Conservation (phyloP, 2,329 filamentous ascomycete species). For the Thielaviopsis euricoi region DNA sequence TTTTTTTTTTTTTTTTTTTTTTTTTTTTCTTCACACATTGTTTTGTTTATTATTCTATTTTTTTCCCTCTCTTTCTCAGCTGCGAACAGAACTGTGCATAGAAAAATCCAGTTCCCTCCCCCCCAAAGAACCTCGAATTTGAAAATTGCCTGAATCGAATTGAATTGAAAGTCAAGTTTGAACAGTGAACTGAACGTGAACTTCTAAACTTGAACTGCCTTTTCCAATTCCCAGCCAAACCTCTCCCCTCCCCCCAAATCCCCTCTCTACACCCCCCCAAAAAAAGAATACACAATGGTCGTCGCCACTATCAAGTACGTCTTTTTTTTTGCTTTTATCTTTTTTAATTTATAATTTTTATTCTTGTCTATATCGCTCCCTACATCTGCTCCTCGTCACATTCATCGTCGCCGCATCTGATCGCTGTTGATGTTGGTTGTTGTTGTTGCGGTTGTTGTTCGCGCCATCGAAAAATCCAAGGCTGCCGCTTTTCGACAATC, state of each 20-base stretch:
- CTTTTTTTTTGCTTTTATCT: conserved; percentile 1
- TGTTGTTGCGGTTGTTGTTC: not conserved
- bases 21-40: no score
- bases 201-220: not conserved
- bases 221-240: not conserved
- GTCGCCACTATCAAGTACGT: conserved; percentile 50
- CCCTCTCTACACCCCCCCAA: not conserved
- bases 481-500: not conserved
- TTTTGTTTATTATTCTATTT: not conserved
- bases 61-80: not conserved
- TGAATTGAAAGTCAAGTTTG: not conserved
- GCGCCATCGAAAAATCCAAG: not conserved
- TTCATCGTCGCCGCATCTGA: not conserved
- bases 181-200: not conserved
- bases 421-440: not conserved
- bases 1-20: not conserved
- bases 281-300: conserved; percentile 30
- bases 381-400: not conserved
- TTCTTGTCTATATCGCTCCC: not conserved
- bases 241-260: not conserved
- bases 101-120: no score
- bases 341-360: no score
- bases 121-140: not conserved
- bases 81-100: no score
- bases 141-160: not conserved